A percentile compares a stretch with the other conserved stretches of the same genome.
Evolutionary conservation across 106 monocot genomes (phyloP).

Genomic region (Allium cepa): DNA sequence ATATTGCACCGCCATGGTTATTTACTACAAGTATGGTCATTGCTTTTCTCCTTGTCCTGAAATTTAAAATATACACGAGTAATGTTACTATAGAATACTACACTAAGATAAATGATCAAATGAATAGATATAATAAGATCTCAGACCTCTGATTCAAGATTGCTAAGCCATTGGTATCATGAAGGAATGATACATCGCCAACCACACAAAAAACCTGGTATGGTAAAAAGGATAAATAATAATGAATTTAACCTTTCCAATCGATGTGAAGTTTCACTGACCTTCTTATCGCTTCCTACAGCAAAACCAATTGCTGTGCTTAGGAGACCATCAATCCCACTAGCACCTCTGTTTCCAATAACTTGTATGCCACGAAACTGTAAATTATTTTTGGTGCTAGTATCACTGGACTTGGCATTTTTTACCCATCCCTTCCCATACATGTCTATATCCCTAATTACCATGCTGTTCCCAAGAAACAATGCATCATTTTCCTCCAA

Average conservation of each 20-base stretch:
- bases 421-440: constrained; percentile 54
- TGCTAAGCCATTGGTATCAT: constrained; percentile 93
- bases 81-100: neutral
- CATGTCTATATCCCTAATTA: constrained; percentile 84
- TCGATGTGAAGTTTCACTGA: constrained; percentile 19
- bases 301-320: constrained; percentile 87
- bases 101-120: neutral
- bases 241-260: neutral
- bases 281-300: constrained; percentile 65
- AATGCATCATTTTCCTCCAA: constrained; percentile 48
- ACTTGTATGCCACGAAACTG: constrained; percentile 47
- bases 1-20: constrained; percentile 96
- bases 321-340: constrained; percentile 96
- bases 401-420: constrained; percentile 6
- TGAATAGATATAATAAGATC: neutral
- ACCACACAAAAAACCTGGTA: constrained; percentile 75
- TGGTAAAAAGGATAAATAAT: too few relatives aligned
- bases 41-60: constrained; percentile 58
- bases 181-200: constrained; percentile 97
- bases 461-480: constrained; percentile 97
- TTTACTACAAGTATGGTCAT: constrained; percentile 78
- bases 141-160: constrained; percentile 72
- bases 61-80: neutral
- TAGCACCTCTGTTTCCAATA: constrained; percentile 88
- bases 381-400: constrained; percentile 7